A percentile compares a stretch with the other conserved stretches of the same genome.
These are phyloP conservation scores for Austropuccinia psidii DNA, from an alignment of 1,284 basidiomycete genomes.

Conservation along the genomic window DNA sequence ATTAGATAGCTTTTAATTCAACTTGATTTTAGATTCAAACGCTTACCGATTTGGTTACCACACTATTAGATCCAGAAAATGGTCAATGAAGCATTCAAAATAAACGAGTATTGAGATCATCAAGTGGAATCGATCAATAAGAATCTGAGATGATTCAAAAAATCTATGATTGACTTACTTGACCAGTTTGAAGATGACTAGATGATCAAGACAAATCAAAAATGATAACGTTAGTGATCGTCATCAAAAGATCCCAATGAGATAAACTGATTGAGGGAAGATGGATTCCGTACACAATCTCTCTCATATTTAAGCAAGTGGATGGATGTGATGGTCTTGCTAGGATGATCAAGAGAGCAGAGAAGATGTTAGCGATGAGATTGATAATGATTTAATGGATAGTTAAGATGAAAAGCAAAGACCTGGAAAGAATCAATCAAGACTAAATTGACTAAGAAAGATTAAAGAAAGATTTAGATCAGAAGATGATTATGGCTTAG, in stretches of 20 bases:
- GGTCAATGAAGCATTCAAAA: no score
- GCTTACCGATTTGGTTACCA: slow-evolving; percentile 36
- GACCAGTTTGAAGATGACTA: slow-evolving; percentile 35
- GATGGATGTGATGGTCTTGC: neutral
- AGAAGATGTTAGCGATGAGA: neutral
- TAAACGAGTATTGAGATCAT: no score
- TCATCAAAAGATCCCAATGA: neutral
- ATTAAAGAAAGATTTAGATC: no score
- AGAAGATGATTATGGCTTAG: no score
- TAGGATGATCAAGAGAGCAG: neutral
- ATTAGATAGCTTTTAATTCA: neutral
- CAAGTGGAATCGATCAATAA: neutral
- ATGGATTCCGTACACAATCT: slow-evolving; percentile 22
- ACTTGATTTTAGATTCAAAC: neutral
- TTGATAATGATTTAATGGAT: neutral
- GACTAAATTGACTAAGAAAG: no score
- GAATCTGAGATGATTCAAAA: neutral
- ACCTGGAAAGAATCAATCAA: no score
- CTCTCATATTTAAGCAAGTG: slow-evolving; percentile 20
- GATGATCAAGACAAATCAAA: no score
- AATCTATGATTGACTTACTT: neutral
- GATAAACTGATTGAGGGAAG: neutral
- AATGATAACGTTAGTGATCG: no score
- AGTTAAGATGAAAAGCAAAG: no score
- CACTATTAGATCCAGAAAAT: slow-evolving; percentile 4